A percentile compares a stretch with the other conserved stretches of the same genome.
Conservation (phyloP, 768 basidiomycete genomes). For the Lentinula sp. region DNA sequence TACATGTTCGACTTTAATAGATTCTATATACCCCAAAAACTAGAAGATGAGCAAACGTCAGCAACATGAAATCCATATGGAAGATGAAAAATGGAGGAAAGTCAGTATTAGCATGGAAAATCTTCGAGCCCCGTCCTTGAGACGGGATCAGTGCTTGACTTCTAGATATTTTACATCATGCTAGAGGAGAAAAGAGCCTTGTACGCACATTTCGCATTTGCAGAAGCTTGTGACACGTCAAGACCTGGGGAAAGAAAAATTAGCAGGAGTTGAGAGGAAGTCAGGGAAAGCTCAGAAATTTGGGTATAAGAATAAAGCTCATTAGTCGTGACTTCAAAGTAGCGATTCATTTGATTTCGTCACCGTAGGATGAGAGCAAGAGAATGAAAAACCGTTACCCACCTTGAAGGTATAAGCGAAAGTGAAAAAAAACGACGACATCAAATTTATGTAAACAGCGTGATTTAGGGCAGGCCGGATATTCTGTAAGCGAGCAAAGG, state of each 20-base stretch:
- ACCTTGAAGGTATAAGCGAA: not conserved
- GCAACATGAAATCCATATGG: not conserved
- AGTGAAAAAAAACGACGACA: slow-evolving; percentile 11
- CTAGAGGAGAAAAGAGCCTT: slow-evolving; percentile 7
- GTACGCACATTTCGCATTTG: slow-evolving; percentile 26
- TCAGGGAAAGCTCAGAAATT: slow-evolving; percentile 68
- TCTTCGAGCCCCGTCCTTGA: slow-evolving; percentile 70
- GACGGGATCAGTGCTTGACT: slow-evolving; percentile 88
- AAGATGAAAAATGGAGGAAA: not conserved
- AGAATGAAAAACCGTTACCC: not conserved
- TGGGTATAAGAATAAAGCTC: slow-evolving; percentile 77
- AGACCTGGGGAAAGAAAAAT: slow-evolving; percentile 9
- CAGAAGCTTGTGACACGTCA: not conserved
- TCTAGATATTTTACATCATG: slow-evolving; percentile 70
- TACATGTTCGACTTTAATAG: not conserved
- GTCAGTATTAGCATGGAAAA: slow-evolving; percentile 90
- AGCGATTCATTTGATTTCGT: slow-evolving; percentile 81
- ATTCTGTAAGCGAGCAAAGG: not conserved
- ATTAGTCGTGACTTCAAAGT: slow-evolving; percentile 75
- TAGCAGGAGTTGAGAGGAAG: slow-evolving; percentile 7
- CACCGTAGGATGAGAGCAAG: slow-evolving; percentile 26
- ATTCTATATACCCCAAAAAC: not conserved
- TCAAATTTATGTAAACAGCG: slow-evolving; percentile 6
- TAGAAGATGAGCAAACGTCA: not conserved
- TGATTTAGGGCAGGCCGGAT: slow-evolving; percentile 31